Evolutionary conservation across 371 early-diverging fungal genomes (phyloP).

Genomic region (Ordospora pajunii): DNA sequence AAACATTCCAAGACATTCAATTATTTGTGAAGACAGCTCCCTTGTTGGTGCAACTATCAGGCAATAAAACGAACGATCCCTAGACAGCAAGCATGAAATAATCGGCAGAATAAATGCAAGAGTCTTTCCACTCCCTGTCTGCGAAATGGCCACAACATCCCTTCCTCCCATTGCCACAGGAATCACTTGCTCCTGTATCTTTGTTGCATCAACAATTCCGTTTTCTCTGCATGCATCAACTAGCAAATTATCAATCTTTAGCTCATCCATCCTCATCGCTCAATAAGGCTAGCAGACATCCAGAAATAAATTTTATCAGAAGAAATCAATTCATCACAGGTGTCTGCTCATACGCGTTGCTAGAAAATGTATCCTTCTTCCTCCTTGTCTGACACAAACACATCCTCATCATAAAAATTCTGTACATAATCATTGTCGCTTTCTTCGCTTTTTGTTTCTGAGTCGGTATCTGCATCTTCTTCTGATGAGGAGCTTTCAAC

Average conservation of each 20-base stretch:
- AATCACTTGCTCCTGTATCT: conserved; percentile 85
- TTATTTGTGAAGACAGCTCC: conserved; percentile 88
- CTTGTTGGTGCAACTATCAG: conserved; percentile 88
- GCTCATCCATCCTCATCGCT: conserved; percentile 62
- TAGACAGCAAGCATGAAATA: conserved; percentile 67
- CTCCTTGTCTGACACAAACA: not conserved
- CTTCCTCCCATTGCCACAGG: conserved; percentile 76
- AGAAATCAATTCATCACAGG: not conserved
- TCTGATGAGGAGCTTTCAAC: conserved; percentile 7
- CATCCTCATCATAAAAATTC: not conserved
- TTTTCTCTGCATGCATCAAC: conserved; percentile 46
- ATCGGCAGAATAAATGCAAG: conserved; percentile 89
- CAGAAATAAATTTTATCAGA: not conserved
- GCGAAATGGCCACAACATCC: conserved; percentile 89
- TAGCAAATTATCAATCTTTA: conserved; percentile 64
- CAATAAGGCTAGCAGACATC: not conserved
- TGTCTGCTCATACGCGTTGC: too few species aligned
- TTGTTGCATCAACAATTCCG: conserved; percentile 51
- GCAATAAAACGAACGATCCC: conserved; percentile 52
- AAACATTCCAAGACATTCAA: conserved; percentile 80
- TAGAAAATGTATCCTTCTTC: not conserved
- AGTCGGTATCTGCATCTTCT: not conserved
- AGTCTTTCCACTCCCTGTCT: conserved; percentile 94
- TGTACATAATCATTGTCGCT: not conserved
- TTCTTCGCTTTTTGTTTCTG: not conserved